Percentiles rank a stretch among this genome's conserved stretches.
Conservation (phyloP, 306 rosid genomes). For the Cercis canadensis region DNA sequence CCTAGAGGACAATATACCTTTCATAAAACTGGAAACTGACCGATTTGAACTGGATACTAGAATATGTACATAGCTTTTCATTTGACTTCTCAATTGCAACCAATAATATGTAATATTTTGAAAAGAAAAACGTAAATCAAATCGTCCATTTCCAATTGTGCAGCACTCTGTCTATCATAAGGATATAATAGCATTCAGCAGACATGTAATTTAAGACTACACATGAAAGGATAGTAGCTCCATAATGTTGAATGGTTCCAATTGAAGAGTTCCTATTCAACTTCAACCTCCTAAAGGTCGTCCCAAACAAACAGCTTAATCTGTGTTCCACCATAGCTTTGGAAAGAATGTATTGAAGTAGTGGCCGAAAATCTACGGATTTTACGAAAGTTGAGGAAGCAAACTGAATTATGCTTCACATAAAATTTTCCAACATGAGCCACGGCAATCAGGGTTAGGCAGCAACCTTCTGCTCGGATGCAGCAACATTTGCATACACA, state of each 20-base stretch:
- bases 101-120: too few relatives aligned
- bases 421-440: slow-evolving; percentile 12
- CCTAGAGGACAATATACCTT: too few relatives aligned
- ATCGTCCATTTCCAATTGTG: too few relatives aligned
- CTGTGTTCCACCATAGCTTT: background rate
- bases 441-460: slow-evolving; percentile 34
- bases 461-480: slow-evolving; percentile 43
- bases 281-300: background rate
- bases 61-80: too few relatives aligned
- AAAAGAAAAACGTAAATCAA: too few relatives aligned
- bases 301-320: background rate
- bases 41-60: too few relatives aligned
- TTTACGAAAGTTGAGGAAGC: slow-evolving; percentile 16
- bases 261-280: background rate
- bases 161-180: too few relatives aligned
- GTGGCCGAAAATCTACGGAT: background rate
- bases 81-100: too few relatives aligned
- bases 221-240: background rate
- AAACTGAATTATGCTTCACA: slow-evolving; percentile 2
- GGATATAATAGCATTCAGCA: too few relatives aligned
- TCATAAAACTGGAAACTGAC: too few relatives aligned
- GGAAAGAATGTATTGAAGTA: background rate
- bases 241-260: background rate
- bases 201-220: too few relatives aligned
- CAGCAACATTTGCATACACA: slow-evolving; percentile 51